Conservation (phyloP, 2,329 filamentous ascomycete species). For the Byssothecium circinans region DNA sequence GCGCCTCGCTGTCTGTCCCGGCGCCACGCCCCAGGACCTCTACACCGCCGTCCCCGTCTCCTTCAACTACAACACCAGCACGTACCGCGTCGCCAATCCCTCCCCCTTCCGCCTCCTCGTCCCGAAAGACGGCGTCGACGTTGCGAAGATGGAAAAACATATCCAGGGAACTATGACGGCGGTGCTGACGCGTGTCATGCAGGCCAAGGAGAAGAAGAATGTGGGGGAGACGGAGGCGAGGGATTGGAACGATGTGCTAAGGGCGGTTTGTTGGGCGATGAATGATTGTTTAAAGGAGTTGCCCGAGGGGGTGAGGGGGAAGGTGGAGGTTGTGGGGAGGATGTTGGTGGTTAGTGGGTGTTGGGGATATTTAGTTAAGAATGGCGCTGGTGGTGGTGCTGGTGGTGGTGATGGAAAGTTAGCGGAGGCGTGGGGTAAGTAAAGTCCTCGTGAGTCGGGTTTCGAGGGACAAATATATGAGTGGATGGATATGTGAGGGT, state of each 20-base stretch:
- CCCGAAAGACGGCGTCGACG: constrained; percentile 11
- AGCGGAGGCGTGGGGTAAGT: too few relatives aligned
- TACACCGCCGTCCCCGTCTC: constrained; percentile 26
- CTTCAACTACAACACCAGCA: constrained; percentile 17
- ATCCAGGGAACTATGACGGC: constrained; percentile 38
- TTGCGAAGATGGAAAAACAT: constrained; percentile 15
- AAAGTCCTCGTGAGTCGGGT: too few relatives aligned
- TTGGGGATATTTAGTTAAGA: not conserved
- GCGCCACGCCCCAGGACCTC: constrained; percentile 5
- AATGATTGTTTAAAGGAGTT: constrained; percentile 12
- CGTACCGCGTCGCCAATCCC: constrained; percentile 17
- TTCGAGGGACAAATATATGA: too few relatives aligned
- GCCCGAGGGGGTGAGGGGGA: constrained; percentile 12
- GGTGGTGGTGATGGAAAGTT: too few relatives aligned
- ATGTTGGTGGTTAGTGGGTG: not conserved
- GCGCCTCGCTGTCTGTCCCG: constrained; percentile 31
- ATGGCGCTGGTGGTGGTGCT: not conserved
- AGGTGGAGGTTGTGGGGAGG: not conserved
- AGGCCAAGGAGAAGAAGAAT: constrained; percentile 23
- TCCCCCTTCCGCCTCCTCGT: constrained; percentile 27
- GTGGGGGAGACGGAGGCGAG: constrained; percentile 14
- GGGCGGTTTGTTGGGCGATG: not conserved
- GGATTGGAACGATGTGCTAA: not conserved
- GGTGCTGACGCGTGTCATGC: constrained; percentile 29
- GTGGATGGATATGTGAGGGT: too few relatives aligned